Evolutionary conservation across 2,329 filamentous ascomycete genomes (phyloP).

Genomic region (Trichoderma cornu-damae): DNA sequence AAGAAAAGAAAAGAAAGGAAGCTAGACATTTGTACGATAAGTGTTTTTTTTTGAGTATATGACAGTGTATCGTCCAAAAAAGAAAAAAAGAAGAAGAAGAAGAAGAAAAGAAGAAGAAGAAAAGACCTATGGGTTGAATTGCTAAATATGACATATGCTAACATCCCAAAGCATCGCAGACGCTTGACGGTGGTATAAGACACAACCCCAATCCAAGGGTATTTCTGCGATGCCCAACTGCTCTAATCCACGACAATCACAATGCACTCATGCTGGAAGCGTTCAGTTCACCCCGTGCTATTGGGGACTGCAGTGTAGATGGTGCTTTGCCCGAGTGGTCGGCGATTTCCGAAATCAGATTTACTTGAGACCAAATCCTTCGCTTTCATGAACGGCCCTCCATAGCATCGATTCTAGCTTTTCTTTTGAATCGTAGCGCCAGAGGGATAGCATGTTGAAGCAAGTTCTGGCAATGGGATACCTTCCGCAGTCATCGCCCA

Average conservation of each 20-base stretch:
- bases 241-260: background rate
- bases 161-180: background rate
- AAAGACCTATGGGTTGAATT: slow-evolving; percentile 1
- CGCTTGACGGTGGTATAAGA: background rate
- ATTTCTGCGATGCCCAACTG: background rate
- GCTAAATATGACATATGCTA: slow-evolving; percentile 15
- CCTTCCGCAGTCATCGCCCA: slow-evolving; percentile 67
- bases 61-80: slow-evolving; percentile 12
- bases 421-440: slow-evolving; percentile 61
- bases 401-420: slow-evolving; percentile 69
- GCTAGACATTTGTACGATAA: slow-evolving; percentile 29
- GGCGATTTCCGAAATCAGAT: no score
- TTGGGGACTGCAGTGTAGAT: background rate
- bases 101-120: background rate
- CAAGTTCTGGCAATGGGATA: slow-evolving; percentile 86
- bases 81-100: no score
- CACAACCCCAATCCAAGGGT: background rate
- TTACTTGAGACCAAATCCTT: slow-evolving; percentile 85
- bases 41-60: slow-evolving; percentile 23
- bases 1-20: slow-evolving; percentile 6
- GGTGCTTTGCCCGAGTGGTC: no score
- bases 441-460: slow-evolving; percentile 79
- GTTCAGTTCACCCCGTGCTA: background rate
- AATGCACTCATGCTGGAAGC: background rate
- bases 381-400: slow-evolving; percentile 82